Conservation (phyloP, 768 basidiomycete species). For the Collybiopsis confluens region DNA sequence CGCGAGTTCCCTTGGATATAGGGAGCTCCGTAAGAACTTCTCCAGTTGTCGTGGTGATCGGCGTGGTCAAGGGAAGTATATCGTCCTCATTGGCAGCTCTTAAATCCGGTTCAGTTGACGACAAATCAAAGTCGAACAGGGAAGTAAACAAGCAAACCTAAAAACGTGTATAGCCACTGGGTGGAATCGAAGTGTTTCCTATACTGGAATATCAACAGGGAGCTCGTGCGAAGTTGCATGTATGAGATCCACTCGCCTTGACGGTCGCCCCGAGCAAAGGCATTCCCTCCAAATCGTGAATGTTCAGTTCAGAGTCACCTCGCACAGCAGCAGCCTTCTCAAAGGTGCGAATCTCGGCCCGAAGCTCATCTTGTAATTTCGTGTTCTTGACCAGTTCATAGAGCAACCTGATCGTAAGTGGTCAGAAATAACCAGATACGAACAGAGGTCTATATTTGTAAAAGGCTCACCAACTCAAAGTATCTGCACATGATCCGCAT, state of each 20-base stretch:
- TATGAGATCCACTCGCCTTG: slow-evolving; percentile 27
- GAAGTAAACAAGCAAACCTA: too few relatives aligned
- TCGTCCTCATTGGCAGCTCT: slow-evolving; percentile 41
- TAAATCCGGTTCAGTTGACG: too few relatives aligned
- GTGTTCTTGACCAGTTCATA: neutral
- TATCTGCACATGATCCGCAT: too few relatives aligned
- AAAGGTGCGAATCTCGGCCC: neutral
- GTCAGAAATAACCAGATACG: too few relatives aligned
- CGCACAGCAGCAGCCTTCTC: neutral
- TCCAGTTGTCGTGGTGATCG: slow-evolving; percentile 29
- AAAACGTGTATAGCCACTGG: slow-evolving; percentile 31
- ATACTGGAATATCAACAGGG: neutral
- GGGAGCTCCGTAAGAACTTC: slow-evolving; percentile 25
- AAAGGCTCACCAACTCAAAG: too few relatives aligned
- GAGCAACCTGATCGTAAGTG: too few relatives aligned
- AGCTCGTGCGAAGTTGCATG: neutral
- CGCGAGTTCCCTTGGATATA: slow-evolving; percentile 30
- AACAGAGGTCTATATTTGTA: too few relatives aligned
- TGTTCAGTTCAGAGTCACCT: slow-evolving; percentile 29
- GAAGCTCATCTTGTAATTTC: neutral
- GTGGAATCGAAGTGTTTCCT: slow-evolving; percentile 46
- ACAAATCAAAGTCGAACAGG: too few relatives aligned
- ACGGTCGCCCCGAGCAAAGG: slow-evolving; percentile 41
- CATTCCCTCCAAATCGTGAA: slow-evolving; percentile 48
- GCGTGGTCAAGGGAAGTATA: slow-evolving; percentile 36